Evolutionary conservation across 192 early-diverging fungal species (phyloP), one percentile per base, ranked within the genome.

Genomic region (Kappamyces sp.): DNA sequence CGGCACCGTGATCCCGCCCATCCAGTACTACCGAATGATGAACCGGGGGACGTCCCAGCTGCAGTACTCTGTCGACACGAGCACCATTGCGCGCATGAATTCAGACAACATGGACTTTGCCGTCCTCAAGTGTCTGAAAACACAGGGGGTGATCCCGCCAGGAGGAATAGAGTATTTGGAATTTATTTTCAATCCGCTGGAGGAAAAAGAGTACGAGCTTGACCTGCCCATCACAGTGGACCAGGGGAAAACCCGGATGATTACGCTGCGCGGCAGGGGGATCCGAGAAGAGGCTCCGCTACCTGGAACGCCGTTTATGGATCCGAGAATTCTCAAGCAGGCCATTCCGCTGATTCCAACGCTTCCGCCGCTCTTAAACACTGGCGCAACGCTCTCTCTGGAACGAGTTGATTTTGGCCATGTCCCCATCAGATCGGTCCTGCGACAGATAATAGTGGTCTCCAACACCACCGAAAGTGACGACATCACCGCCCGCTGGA

Each of bases 321-420:
- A 66, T 32, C 65, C 64, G 11, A 35, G 41, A 34, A 36, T 34
- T 9, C 53, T 61, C 14, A 63, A 68, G 34, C 69, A 77, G 52
- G 9, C 45, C 8, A 79, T 80, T 34, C 76, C 78, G 22, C 4
- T 47, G 0, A 55, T 65, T 2, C 75, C 75, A 55, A 50, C 60
- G 30, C 39, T 76, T 0, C 37, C 47, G 12, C 14, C n/a, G 33
- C n/a, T 39, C 37, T n/a, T 65, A 12, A 57, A 22, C 34, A 30
- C 11, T 15, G 31, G 60, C 11, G 57, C 46, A 1, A 45, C 9
- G 2, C 31, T 59, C 4, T 65, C 31, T 7, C 39, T 69, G 61
- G 79, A 81, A 53, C 68, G 76, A 38, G 62, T 81, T 7, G 69
- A 71, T 45, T 78, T 77, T 65, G 77, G 79, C 30, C 57, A 72